Evolutionary conservation across 2,329 filamentous ascomycete species (phyloP).

Genomic region (Colletotrichum paranaense): DNA sequence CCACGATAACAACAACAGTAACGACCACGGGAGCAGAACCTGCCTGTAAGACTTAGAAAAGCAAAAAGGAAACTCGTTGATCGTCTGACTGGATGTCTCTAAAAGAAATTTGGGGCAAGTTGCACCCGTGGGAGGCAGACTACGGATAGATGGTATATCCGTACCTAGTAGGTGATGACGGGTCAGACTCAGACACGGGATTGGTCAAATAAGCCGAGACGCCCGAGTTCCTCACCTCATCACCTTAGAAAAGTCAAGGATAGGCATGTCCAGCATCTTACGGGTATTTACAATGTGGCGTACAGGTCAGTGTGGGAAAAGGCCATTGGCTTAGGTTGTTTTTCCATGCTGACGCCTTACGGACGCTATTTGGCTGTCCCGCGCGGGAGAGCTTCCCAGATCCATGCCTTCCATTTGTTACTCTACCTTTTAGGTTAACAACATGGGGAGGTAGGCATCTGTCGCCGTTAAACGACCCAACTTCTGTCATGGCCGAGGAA

Average conservation of each 20-base stretch:
- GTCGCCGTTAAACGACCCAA: neutral
- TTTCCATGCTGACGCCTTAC: conserved; percentile 18
- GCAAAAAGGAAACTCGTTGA: neutral
- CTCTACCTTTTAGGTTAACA: no score
- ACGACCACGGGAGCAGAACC: neutral
- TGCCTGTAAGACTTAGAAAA: conserved; percentile 4
- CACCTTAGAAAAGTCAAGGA: neutral
- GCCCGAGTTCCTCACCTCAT: neutral
- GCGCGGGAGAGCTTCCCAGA: conserved; percentile 9
- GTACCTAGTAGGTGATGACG: neutral
- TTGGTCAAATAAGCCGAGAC: neutral
- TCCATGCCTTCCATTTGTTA: neutral
- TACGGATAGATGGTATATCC: no score
- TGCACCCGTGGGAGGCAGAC: neutral
- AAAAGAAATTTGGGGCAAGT: neutral
- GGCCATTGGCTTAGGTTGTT: neutral
- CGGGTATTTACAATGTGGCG: conserved; percentile 28
- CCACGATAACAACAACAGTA: neutral
- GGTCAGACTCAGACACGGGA: conserved; percentile 7
- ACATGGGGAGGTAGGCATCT: neutral
- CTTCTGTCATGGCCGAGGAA: neutral
- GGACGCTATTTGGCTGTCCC: conserved; percentile 13
- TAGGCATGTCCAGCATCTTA: neutral
- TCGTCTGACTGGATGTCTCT: neutral
- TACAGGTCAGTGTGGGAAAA: neutral